Conservation (phyloP, 805 yeast genomes). For the Metschnikowia reukaufii region DNA sequence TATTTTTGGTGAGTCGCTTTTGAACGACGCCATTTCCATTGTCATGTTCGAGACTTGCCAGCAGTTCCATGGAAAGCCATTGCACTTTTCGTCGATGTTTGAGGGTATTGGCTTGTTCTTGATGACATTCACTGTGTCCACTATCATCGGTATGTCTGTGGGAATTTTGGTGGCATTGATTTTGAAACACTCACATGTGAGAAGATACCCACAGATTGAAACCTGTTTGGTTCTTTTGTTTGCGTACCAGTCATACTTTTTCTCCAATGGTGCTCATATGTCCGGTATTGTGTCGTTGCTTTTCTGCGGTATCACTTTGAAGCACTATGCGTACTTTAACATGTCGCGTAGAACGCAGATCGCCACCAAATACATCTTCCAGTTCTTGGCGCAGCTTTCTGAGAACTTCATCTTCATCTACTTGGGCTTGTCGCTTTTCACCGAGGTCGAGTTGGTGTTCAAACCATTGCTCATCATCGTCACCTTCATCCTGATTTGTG, state of each 20-base stretch:
- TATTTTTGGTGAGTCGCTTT: constrained; percentile 91
- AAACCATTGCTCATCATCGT: constrained; percentile 91
- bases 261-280: constrained; percentile 99
- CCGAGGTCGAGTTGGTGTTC: constrained; percentile 93
- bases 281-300: constrained; percentile 94
- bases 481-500: constrained; percentile 85
- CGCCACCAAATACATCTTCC: constrained; percentile 93
- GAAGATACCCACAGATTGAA: constrained; percentile 96
- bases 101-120: constrained; percentile 92
- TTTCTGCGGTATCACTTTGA: constrained; percentile 94
- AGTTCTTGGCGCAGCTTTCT: constrained; percentile 87
- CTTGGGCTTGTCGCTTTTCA: constrained; percentile 88
- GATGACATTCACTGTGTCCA: constrained; percentile 88
- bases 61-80: constrained; percentile 82
- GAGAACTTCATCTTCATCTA: constrained; percentile 97
- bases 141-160: constrained; percentile 82
- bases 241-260: constrained; percentile 95
- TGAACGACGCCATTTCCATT: constrained; percentile 96
- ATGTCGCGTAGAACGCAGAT: constrained; percentile 97
- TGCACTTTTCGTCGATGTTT: constrained; percentile 73
- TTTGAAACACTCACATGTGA: constrained; percentile 86
- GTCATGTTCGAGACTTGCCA: constrained; percentile 99
- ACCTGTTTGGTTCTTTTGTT: constrained; percentile 86
- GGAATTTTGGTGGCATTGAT: constrained; percentile 89
- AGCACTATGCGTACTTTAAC: constrained; percentile 95